These are phyloP conservation scores for Orbilia brochopaga DNA, from an alignment of 2,329 filamentous ascomycete genomes.

Conservation along the genomic window DNA sequence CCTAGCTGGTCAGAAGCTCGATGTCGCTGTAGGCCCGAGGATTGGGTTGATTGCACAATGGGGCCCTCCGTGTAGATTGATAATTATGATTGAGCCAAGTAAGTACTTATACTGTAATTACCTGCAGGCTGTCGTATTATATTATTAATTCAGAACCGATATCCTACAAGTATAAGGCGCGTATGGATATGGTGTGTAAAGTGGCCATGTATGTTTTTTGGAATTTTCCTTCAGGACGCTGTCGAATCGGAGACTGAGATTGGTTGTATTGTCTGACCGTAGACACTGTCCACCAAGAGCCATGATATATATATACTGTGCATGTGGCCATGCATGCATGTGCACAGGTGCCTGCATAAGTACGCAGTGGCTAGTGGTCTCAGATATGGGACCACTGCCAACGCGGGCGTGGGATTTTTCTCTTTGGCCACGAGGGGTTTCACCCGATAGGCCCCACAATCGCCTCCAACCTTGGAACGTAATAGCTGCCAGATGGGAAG, in stretches of 20 bases:
- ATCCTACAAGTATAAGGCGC: too few species aligned
- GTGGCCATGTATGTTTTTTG: too few species aligned
- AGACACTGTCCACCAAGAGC: neutral
- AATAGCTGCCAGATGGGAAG: neutral
- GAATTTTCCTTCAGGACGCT: too few species aligned
- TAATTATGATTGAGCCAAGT: too few species aligned
- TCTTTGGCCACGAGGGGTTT: neutral
- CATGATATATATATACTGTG: neutral
- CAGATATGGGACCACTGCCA: neutral
- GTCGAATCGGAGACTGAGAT: neutral
- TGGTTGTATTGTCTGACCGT: neutral
- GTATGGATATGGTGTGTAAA: too few species aligned
- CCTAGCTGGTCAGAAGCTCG: neutral
- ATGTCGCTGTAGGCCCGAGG: too few species aligned
- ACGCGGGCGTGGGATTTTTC: neutral
- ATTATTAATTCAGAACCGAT: too few species aligned
- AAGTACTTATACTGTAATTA: too few species aligned
- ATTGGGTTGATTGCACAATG: neutral
- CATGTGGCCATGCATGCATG: constrained; percentile 2
- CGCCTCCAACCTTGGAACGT: neutral
- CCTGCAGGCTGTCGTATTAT: too few species aligned
- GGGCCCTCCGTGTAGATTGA: too few species aligned
- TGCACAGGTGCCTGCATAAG: neutral
- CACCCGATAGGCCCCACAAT: too few species aligned
- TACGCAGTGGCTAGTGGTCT: neutral